Base-by-base conservation (phyloP, 2,329 filamentous ascomycete genomes). In the Aspergillus luchuensis region DNA sequence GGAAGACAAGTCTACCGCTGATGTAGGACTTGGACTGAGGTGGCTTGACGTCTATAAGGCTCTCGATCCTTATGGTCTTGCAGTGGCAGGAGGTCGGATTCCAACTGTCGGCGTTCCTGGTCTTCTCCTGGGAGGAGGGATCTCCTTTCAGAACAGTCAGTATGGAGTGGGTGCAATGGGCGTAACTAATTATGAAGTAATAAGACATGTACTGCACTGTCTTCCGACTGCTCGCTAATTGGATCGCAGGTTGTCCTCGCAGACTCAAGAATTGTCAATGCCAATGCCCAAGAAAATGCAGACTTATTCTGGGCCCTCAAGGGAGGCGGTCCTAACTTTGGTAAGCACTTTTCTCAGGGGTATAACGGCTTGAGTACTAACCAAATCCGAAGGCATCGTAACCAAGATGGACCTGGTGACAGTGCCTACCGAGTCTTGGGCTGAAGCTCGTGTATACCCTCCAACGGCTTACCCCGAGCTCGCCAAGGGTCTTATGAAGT, bases 31-130 rank as follows among this genome's bases (percentile, higher is more conserved):
- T 0, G 82, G 81, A 1, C 74, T 74, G 17, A 70, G 75, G 8
- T 85, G 82, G 80, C 69, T 71, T 15, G 69, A 80, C 17, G 76
- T 84, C 0, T 81, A 79, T 41, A 56, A 63, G 2, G 63, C 58
- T 3, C 72, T 83, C 0, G 80, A 82, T 11, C 67, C 72, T 4
- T 62, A 77, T 21, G 74, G 73, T 1, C 67, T 81, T 6, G 71
- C 76, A 2, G 79, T 81, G 2, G 72, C 77, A 0, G 82, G 81
- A 0, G 81, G 81, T 1, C 75, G 82, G 8, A 73, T 76, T 11
- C 70, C 76, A 0, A 70, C 70, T 5, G 76, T 82, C 8, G 80
- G 80, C 13, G 79, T 83, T 1, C 73, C 76, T 5, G 82, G 81
- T 4, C 72, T 81, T 28, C 65, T 78, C 2, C 75, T 82, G 1